Evolutionary conservation across 2,329 filamentous ascomycete genomes (phyloP), one percentile per base, ranked within the genome.

Genomic region (Ceratocystis colombiana): DNA sequence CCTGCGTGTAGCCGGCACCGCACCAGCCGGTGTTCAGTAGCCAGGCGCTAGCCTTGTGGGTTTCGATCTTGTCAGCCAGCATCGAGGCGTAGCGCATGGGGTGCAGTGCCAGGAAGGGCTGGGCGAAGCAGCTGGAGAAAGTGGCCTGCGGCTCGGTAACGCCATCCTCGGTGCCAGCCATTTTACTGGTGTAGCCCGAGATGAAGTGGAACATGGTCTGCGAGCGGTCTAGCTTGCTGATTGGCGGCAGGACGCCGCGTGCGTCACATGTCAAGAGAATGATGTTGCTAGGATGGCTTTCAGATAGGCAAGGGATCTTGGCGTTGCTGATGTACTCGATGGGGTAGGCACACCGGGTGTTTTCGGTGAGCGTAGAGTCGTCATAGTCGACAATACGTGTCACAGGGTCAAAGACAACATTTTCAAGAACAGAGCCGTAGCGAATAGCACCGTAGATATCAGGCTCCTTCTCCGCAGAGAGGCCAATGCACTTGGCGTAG

Each of bases 171-270:
- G 94, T 99, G 74, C 94, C 94, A 70, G 94, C 94, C 94, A 99
- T 99, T 87, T 99, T 99, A 75, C 93, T 97, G 70, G 94, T 99
- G 84, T 99, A 99, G 72, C 94, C 94, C 20, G 90, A 96, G 79
- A 99, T 99, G 86, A 99, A 99, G 84, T 99, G 94, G 88, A 97
- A 99, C 93, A 99, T 97, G 77, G 91, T 96, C 81, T 97, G 94
- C 73, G 90, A 86, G 70, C 88, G 85, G 82, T 88, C 86, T 76
- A 99, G 88, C 84, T 97, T 97, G 73, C 91, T 96, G 79, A 99
- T 97, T 62, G 94, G 94, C 67, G 94, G 94, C 66, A 99, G 86
- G 62, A 99, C 94, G 81, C 94, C 94, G 71, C 94, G 90, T 68
- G 94, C 94, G 74, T 99, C 94, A 80, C 94, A 99, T 69, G 94